Evolutionary conservation across 139 green algal species (phyloP).

Genomic region (Zygnema circumcarinatum): DNA sequence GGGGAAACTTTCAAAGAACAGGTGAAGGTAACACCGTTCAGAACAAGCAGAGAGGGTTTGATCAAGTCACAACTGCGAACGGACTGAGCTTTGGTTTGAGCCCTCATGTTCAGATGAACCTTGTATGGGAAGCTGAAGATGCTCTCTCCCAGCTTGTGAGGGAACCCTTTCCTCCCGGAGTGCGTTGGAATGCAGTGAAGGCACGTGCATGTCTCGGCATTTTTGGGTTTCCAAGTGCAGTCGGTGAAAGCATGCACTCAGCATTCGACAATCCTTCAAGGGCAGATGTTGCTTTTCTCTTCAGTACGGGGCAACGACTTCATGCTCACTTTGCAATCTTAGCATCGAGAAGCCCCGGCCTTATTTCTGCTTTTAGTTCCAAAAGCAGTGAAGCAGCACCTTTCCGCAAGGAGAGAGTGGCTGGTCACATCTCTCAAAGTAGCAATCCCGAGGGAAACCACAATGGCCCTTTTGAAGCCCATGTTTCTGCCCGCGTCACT

Average conservation of each 20-base stretch:
- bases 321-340: not conserved
- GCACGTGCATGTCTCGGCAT: not conserved
- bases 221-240: conserved; percentile 1
- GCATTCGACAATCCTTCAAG: not conserved
- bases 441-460: not conserved
- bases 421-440: no score
- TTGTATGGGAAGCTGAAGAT: not conserved
- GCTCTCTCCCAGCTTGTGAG: not conserved
- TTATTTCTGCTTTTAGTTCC: not conserved
- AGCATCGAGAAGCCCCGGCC: not conserved
- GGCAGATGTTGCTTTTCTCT: conserved; percentile 4
- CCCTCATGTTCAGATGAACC: not conserved
- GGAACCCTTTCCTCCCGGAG: not conserved
- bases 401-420: no score
- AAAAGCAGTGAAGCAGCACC: not conserved
- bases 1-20: not conserved
- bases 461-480: not conserved
- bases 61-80: no score
- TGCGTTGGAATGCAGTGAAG: not conserved
- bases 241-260: not conserved
- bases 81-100: not conserved
- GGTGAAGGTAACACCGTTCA: not conserved
- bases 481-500: conserved; percentile 4
- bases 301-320: not conserved
- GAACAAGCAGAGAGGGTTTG: not conserved